These are phyloP conservation scores for Periconia digitata DNA, from an alignment of 2,329 filamentous ascomycete genomes.

Conservation along the genomic window DNA sequence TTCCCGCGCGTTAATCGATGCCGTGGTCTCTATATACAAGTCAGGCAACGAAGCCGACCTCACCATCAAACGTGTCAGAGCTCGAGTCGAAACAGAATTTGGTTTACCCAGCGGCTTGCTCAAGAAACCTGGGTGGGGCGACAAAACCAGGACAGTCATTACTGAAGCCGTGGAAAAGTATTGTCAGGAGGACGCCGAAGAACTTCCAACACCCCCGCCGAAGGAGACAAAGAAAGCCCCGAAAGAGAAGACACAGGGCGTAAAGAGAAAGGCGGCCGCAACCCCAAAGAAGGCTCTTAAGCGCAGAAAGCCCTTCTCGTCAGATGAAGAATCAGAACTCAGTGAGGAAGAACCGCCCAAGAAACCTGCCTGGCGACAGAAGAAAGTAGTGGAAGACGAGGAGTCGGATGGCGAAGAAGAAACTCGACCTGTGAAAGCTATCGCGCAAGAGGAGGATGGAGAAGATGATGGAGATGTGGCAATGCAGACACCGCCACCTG, in stretches of 20 bases:
- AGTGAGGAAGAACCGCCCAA: conserved; percentile 29
- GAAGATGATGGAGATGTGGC: conserved; percentile 14
- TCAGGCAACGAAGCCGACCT: conserved; percentile 52
- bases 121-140: conserved; percentile 58
- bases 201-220: conserved; percentile 15
- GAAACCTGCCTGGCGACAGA: conserved; percentile 23
- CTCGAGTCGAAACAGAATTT: conserved; percentile 54
- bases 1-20: conserved; percentile 43
- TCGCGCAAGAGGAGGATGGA: conserved; percentile 18
- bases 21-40: conserved; percentile 45
- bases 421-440: background rate
- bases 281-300: conserved; percentile 35
- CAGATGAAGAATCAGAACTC: conserved; percentile 33
- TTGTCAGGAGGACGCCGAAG: conserved; percentile 22
- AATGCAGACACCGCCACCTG: conserved; percentile 3
- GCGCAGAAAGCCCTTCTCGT: conserved; percentile 26
- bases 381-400: conserved; percentile 32
- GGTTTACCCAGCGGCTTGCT: conserved; percentile 58
- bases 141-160: conserved; percentile 47
- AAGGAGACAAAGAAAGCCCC: conserved; percentile 24
- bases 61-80: conserved; percentile 60
- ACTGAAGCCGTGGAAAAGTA: conserved; percentile 33
- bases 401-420: conserved; percentile 27
- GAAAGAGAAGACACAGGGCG: conserved; percentile 17
- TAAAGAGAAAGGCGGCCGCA: conserved; percentile 34